phyloP scores from a whole-genome alignment of 441 rosid species.

The Populus hybrid region DNA sequence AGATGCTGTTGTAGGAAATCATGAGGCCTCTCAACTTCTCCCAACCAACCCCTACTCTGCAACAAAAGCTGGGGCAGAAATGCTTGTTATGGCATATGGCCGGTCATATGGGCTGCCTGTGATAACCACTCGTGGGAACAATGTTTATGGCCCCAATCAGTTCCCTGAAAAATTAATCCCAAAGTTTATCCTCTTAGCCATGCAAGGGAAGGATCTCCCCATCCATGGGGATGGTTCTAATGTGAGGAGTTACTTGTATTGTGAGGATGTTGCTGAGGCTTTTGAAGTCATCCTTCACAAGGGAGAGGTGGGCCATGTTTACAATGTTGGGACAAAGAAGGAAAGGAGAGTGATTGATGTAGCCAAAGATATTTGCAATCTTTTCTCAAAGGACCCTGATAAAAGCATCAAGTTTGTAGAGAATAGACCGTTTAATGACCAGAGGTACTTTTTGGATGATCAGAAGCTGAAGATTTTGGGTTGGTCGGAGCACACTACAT shows the following conservation, averaged over 20 bases:
- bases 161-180: slow-evolving; percentile 53
- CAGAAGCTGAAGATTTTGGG: slow-evolving; percentile 74
- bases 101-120: slow-evolving; percentile 51
- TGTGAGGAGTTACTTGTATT: slow-evolving; percentile 74
- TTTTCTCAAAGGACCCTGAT: slow-evolving; percentile 61
- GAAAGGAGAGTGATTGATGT: slow-evolving; percentile 89
- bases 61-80: slow-evolving; percentile 25
- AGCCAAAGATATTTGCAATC: slow-evolving; percentile 66
- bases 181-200: slow-evolving; percentile 46
- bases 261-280: slow-evolving; percentile 94
- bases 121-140: slow-evolving; percentile 54
- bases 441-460: slow-evolving; percentile 85
- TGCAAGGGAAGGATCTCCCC: slow-evolving; percentile 59
- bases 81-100: slow-evolving; percentile 57
- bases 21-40: slow-evolving; percentile 50
- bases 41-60: slow-evolving; percentile 50
- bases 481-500: slow-evolving; percentile 69
- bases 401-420: slow-evolving; percentile 69
- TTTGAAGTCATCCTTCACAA: slow-evolving; percentile 82
- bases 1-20: slow-evolving; percentile 49
- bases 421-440: slow-evolving; percentile 85
- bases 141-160: slow-evolving; percentile 53
- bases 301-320: slow-evolving; percentile 88
- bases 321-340: slow-evolving; percentile 76
- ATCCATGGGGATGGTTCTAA: slow-evolving; percentile 88